Evolutionary conservation across 306 rosid genomes (phyloP).

Genomic region (Cyclanthera cordifolia): DNA sequence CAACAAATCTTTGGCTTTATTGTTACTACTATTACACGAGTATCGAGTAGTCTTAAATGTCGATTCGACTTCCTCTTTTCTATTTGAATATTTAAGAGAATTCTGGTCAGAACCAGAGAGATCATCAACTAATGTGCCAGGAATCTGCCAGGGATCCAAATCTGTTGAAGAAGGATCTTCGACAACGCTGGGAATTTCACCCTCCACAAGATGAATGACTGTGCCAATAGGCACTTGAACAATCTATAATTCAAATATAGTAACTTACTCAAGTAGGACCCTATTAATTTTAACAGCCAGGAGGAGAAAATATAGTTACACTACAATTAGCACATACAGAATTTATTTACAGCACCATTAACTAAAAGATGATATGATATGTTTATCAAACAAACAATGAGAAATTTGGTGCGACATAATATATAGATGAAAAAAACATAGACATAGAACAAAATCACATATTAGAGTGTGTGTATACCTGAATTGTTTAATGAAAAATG

Average conservation of each 20-base stretch:
- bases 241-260: constrained; percentile 34
- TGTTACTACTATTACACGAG: constrained; percentile 14
- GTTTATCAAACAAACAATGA: not conserved
- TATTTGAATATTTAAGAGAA: constrained; percentile 20
- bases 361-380: not conserved
- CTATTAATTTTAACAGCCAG: not conserved
- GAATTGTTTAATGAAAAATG: not conserved
- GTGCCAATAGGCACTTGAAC: constrained; percentile 74
- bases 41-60: constrained; percentile 13
- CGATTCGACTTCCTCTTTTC: constrained; percentile 16
- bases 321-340: not conserved
- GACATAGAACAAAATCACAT: not conserved
- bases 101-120: constrained; percentile 17
- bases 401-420: not conserved
- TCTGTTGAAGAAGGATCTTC: constrained; percentile 30
- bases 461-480: not conserved
- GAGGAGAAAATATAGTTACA: not conserved
- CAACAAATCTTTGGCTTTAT: constrained; percentile 18
- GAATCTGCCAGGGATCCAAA: constrained; percentile 84
- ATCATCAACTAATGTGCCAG: constrained; percentile 51
- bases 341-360: not conserved
- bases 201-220: constrained; percentile 63
- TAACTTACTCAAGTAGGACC: not conserved
- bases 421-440: not conserved
- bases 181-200: constrained; percentile 44